These are phyloP conservation scores for Aspergillus caelatus DNA, from an alignment of 2,329 filamentous ascomycete genomes.

Conservation along the genomic window DNA sequence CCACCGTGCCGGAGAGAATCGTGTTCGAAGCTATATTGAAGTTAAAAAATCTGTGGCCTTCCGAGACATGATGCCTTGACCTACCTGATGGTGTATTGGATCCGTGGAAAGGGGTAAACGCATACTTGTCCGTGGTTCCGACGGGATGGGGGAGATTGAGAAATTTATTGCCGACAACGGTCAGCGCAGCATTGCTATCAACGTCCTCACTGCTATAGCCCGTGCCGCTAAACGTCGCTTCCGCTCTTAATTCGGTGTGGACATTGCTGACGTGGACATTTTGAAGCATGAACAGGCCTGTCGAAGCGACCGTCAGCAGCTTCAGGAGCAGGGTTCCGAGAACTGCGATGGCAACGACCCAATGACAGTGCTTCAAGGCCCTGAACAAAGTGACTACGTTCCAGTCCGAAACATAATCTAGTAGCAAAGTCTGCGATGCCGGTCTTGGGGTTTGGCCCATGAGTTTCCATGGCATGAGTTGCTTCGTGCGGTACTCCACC, in stretches of 20 bases:
- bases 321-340: conserved; percentile 11
- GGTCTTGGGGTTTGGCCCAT: neutral
- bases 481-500: conserved; percentile 14
- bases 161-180: conserved; percentile 2
- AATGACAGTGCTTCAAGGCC: neutral
- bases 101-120: conserved; percentile 11
- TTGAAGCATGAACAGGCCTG: conserved; percentile 14
- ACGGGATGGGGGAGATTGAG: conserved; percentile 2
- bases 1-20: conserved; percentile 7
- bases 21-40: neutral
- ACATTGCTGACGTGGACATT: neutral
- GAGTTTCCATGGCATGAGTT: conserved; percentile 14
- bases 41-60: neutral
- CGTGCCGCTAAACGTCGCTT: conserved; percentile 4
- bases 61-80: neutral
- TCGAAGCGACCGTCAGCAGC: conserved; percentile 14
- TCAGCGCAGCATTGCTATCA: conserved; percentile 4
- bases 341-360: conserved; percentile 5
- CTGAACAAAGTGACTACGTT: conserved; percentile 9
- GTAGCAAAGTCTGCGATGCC: conserved; percentile 6
- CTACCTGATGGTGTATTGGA: neutral
- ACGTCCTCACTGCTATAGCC: neutral
- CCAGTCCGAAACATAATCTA: conserved; percentile 18
- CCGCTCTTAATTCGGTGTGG: neutral
- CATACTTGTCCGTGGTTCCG: conserved; percentile 14